phyloP scores from a whole-genome alignment of 768 basidiomycete genomes.

The Tulasnella sp. region DNA sequence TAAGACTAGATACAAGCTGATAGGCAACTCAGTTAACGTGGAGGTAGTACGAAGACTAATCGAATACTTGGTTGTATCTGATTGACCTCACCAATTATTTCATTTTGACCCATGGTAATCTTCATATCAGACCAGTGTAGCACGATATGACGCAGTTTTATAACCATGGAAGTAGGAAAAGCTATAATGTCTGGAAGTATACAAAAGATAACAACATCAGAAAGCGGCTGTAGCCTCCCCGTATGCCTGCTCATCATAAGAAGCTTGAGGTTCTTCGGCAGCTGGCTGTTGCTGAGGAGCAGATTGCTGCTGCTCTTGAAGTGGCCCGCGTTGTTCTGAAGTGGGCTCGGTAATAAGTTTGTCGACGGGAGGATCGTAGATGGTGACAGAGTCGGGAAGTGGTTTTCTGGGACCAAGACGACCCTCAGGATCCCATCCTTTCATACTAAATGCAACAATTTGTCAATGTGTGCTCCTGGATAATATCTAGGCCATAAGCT shows the following conservation, averaged over 20 bases:
- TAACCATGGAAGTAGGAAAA: no score
- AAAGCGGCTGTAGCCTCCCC: no score
- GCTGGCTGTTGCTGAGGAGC: no score
- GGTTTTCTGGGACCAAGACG: constrained; percentile 79
- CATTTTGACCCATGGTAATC: no score
- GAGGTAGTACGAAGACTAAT: constrained; percentile 52
- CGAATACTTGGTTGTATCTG: no score
- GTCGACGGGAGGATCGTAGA: constrained; percentile 80
- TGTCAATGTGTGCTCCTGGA: not conserved
- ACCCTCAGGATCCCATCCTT: constrained; percentile 88
- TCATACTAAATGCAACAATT: constrained; percentile 54
- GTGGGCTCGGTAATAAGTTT: constrained; percentile 80
- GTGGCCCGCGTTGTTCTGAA: constrained; percentile 68
- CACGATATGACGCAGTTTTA: no score
- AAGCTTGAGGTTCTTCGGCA: no score
- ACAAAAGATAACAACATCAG: no score
- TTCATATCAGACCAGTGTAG: no score
- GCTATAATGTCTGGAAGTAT: no score
- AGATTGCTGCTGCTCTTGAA: not conserved
- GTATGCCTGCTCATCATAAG: no score
- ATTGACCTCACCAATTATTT: no score
- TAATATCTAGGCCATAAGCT: constrained; percentile 21
- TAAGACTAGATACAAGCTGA: constrained; percentile 60
- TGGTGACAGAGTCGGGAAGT: constrained; percentile 87
- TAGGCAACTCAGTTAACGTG: constrained; percentile 78